These are phyloP conservation scores for Acanthamoeba triangularis DNA, from an alignment of 208 protist species.

Conservation along the genomic window DNA sequence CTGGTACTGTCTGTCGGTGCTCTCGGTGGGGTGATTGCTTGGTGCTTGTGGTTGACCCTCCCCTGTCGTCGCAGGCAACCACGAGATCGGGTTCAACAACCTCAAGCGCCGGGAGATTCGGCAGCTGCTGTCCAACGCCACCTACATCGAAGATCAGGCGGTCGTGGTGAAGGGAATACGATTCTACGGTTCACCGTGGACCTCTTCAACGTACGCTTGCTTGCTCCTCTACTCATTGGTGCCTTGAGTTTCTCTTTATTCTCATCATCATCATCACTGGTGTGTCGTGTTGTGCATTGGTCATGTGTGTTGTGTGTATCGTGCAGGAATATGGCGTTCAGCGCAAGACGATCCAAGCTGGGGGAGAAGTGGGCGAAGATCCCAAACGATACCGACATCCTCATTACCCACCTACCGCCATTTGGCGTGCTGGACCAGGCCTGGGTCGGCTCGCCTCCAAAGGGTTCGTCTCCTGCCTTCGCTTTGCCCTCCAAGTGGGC, in stretches of 20 bases:
- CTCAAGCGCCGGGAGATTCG: neutral
- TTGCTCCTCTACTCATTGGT: neutral
- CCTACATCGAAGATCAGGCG: conserved; percentile 43
- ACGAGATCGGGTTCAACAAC: conserved; percentile 55
- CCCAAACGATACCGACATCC: conserved; percentile 38
- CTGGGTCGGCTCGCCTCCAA: neutral
- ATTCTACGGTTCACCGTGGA: conserved; percentile 65
- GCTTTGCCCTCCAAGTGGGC: neutral
- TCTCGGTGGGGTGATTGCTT: neutral
- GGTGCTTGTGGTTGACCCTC: no score
- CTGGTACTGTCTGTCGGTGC: neutral
- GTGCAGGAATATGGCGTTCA: conserved; percentile 46
- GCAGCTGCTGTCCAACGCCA: conserved; percentile 7
- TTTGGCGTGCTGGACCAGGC: conserved; percentile 68
- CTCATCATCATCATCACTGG: no score
- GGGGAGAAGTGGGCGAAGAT: conserved; percentile 15
- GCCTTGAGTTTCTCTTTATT: no score
- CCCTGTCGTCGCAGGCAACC: conserved; percentile 21
- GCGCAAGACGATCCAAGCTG: neutral
- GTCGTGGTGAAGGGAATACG: conserved; percentile 17
- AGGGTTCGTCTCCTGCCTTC: neutral
- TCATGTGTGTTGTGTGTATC: neutral
- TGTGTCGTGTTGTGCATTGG: neutral
- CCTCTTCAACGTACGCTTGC: neutral
- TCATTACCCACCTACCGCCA: conserved; percentile 54